Percentiles rank a stretch among this genome's conserved stretches.
Conservation (phyloP, 352 stramenopile species). For the Discostella stelligera region DNA sequence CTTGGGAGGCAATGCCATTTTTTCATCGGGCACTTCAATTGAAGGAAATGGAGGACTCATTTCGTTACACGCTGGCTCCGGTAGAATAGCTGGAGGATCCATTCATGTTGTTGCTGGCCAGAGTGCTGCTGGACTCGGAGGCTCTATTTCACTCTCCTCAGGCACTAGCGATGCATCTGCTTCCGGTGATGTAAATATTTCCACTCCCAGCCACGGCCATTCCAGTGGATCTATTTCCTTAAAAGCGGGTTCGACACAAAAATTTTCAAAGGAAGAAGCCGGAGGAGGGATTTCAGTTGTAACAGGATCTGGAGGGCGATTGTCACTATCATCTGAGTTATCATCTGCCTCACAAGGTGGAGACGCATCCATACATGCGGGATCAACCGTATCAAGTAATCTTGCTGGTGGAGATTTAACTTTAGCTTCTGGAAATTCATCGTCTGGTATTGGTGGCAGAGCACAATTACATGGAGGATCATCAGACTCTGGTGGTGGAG, state of each 20-base stretch:
- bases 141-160: conserved; percentile 25
- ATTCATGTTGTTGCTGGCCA: conserved; percentile 17
- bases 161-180: conserved; percentile 2
- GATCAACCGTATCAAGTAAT: conserved; percentile 3
- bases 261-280: conserved; percentile 1
- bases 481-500: conserved; percentile 14
- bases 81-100: conserved; percentile 13
- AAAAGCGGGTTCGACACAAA: conserved; percentile 8
- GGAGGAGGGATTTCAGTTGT: conserved; percentile 19
- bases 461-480: conserved; percentile 17
- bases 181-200: conserved; percentile 18
- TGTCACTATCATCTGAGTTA: conserved; percentile 17
- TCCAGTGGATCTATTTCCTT: conserved; percentile 26
- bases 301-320: conserved; percentile 23
- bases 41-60: conserved; percentile 17
- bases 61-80: conserved; percentile 15
- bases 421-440: conserved; percentile 20
- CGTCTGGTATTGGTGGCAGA: conserved; percentile 11
- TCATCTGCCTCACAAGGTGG: conserved; percentile 22
- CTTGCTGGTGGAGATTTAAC: conserved; percentile 21
- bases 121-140: conserved; percentile 6
- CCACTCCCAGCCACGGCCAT: conserved; percentile 4
- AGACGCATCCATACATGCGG: conserved; percentile 25
- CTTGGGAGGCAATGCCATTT: conserved; percentile 11
- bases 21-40: conserved; percentile 16